A percentile compares a stretch with the other conserved stretches of the same genome.
Evolutionary conservation across 2,329 filamentous ascomycete species (phyloP).

Genomic region (Parascedosporium putredinis): DNA sequence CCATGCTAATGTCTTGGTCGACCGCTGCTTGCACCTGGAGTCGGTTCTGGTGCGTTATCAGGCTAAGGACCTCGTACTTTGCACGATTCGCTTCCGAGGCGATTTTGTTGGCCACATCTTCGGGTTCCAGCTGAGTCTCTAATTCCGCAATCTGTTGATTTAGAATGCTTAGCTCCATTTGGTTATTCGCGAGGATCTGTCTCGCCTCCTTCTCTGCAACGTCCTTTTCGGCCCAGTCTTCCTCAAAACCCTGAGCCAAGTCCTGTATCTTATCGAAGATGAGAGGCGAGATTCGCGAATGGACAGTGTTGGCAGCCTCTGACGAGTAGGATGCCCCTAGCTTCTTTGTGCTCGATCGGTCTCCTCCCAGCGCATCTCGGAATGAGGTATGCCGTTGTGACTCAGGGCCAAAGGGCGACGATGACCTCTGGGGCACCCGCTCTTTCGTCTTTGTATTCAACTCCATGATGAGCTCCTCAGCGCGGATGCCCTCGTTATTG

Average conservation of each 20-base stretch:
- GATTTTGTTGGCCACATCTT: conserved; percentile 40
- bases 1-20: conserved; percentile 36
- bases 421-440: conserved; percentile 62
- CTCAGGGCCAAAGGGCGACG: conserved; percentile 57
- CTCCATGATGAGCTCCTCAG: conserved; percentile 72
- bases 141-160: conserved; percentile 50
- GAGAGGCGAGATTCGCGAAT: conserved; percentile 57
- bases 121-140: conserved; percentile 42
- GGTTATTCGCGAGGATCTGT: conserved; percentile 54
- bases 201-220: conserved; percentile 57
- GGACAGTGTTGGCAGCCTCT: conserved; percentile 58
- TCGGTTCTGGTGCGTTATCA: conserved; percentile 42
- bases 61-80: conserved; percentile 37
- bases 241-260: conserved; percentile 60
- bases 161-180: conserved; percentile 53
- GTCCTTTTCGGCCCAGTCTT: conserved; percentile 65
- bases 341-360: conserved; percentile 22
- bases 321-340: conserved; percentile 39
- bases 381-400: conserved; percentile 46
- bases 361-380: conserved; percentile 28
- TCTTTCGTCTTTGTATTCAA: conserved; percentile 60
- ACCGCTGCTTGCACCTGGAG: conserved; percentile 42
- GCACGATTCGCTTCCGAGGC: conserved; percentile 38
- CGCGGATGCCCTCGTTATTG: conserved; percentile 73
- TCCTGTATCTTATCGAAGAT: conserved; percentile 64